Evolutionary conservation across 1,284 basidiomycete genomes (phyloP).

Genomic region (Farysia itapuensis): DNA sequence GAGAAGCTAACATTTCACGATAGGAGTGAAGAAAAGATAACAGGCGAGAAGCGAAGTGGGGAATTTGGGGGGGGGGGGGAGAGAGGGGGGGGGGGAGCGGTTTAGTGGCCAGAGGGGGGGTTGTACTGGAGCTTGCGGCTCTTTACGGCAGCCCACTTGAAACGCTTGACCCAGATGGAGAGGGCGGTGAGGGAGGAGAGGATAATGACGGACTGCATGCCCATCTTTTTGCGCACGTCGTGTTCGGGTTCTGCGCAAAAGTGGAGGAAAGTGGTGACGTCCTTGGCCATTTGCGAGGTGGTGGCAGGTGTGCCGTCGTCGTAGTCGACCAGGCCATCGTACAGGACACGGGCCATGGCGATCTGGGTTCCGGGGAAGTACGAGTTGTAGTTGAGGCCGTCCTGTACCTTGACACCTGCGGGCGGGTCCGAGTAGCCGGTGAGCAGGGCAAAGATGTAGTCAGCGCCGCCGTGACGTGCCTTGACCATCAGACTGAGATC

Average conservation of each 20-base stretch:
- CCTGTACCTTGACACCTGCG: conserved; percentile 91
- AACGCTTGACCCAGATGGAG: conserved; percentile 51
- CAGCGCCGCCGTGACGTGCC: conserved; percentile 93
- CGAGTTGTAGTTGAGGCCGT: conserved; percentile 60
- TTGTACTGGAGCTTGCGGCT: conserved; percentile 52
- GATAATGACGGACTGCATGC: conserved; percentile 65
- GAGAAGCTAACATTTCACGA: too few relatives aligned
- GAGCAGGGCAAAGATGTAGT: conserved; percentile 94
- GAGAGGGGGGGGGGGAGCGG: too few relatives aligned
- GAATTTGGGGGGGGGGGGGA: too few relatives aligned
- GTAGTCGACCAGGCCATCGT: conserved; percentile 68
- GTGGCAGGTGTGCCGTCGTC: conserved; percentile 83
- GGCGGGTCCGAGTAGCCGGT: conserved; percentile 97
- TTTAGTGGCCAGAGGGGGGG: conserved; percentile 39
- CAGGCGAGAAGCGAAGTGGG: too few relatives aligned
- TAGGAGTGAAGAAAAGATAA: too few relatives aligned
- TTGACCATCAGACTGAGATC: conserved; percentile 97
- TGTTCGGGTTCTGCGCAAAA: conserved; percentile 84
- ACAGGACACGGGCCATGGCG: conserved; percentile 95
- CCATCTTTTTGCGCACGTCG: conserved; percentile 94
- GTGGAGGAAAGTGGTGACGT: conserved; percentile 85
- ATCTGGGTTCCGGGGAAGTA: conserved; percentile 69
- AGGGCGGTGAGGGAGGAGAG: conserved; percentile 45
- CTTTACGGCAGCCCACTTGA: conserved; percentile 55
- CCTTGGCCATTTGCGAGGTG: conserved; percentile 99